phyloP scores from a whole-genome alignment of 2,329 filamentous ascomycete species.

The Fusarium sp. region DNA sequence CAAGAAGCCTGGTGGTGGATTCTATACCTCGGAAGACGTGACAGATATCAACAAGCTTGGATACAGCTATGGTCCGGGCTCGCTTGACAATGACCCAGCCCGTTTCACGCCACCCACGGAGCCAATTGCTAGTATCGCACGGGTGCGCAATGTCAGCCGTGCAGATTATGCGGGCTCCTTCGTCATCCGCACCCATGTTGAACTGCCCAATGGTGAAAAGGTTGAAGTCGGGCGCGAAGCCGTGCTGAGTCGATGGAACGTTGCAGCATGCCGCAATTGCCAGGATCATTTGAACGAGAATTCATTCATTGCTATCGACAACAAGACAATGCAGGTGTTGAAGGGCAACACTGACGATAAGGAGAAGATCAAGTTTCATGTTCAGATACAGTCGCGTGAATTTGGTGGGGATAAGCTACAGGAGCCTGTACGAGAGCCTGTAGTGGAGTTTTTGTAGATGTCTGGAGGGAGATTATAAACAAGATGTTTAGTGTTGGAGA shows the following conservation, averaged over 20 bases:
- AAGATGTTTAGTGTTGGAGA: rapidly evolving
- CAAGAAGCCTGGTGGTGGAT: neutral
- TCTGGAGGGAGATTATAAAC: neutral
- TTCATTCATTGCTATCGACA: neutral
- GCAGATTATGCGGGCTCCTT: neutral
- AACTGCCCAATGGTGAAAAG: neutral
- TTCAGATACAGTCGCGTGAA: neutral
- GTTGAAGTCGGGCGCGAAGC: neutral
- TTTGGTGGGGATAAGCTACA: neutral
- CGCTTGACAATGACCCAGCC: neutral
- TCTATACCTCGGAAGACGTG: neutral
- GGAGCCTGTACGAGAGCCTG: neutral
- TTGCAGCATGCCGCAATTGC: neutral
- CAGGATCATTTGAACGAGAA: neutral
- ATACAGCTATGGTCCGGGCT: neutral
- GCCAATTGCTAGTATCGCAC: neutral
- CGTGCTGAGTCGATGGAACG: no score
- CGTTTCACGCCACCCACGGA: no score
- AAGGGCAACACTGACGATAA: neutral
- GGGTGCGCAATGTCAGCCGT: neutral
- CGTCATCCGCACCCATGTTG: neutral
- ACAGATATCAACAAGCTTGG: neutral
- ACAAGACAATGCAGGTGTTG: neutral
- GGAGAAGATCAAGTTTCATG: neutral
- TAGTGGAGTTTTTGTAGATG: neutral